phyloP scores from a whole-genome alignment of 768 basidiomycete genomes.

The Tremella yokohamensis region DNA sequence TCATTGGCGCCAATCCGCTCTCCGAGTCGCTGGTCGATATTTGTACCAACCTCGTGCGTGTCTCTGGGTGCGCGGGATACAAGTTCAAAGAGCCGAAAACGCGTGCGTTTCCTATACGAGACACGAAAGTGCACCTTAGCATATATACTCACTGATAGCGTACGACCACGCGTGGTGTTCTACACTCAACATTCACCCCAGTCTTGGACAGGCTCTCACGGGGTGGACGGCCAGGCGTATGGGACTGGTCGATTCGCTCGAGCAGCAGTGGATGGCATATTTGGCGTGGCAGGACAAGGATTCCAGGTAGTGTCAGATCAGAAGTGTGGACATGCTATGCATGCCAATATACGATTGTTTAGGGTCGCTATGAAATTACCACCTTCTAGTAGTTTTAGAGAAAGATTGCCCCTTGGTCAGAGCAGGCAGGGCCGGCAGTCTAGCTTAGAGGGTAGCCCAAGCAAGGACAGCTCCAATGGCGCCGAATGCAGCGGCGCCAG shows the following conservation, averaged over 20 bases:
- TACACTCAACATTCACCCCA: constrained; percentile 51
- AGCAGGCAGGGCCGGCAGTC: no score
- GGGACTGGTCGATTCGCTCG: constrained; percentile 55
- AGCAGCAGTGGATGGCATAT: constrained; percentile 50
- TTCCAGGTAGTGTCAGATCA: no score
- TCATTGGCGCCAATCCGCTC: constrained; percentile 54
- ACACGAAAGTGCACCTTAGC: background rate
- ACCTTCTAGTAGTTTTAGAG: no score
- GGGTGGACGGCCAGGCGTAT: constrained; percentile 56
- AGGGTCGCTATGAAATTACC: no score
- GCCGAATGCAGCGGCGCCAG: background rate
- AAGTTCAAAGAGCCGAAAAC: constrained; percentile 45
- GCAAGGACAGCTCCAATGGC: constrained; percentile 1
- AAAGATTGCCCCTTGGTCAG: no score
- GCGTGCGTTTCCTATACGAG: background rate
- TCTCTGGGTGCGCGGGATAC: constrained; percentile 53
- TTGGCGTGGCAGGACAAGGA: constrained; percentile 13
- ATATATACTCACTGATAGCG: constrained; percentile 28
- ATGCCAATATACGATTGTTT: no score
- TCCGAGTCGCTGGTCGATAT: constrained; percentile 55
- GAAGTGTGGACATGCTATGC: no score
- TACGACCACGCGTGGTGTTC: constrained; percentile 52
- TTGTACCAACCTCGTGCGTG: constrained; percentile 51
- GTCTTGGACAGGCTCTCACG: constrained; percentile 52
- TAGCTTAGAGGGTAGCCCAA: no score